A percentile compares a stretch with the other conserved stretches of the same genome.
Evolutionary conservation across 1,284 basidiomycete species (phyloP).

Genomic region (Fistulinella cinereoalba): DNA sequence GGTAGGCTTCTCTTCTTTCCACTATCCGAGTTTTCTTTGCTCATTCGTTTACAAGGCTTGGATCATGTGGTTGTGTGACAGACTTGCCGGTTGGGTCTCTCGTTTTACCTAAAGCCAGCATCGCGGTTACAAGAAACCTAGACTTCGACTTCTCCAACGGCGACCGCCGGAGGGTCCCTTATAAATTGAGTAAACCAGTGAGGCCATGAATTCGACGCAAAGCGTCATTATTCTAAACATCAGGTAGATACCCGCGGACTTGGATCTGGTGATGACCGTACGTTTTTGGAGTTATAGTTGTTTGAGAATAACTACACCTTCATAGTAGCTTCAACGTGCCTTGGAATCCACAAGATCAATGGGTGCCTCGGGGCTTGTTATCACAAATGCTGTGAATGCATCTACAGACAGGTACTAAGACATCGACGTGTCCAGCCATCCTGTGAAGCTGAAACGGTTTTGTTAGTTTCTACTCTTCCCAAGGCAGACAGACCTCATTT

Average conservation of each 20-base stretch:
- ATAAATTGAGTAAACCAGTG: slow-evolving; percentile 70
- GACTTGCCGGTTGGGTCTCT: slow-evolving; percentile 72
- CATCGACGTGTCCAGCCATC: slow-evolving; percentile 1
- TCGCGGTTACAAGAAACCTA: slow-evolving; percentile 71
- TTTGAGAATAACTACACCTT: slow-evolving; percentile 7
- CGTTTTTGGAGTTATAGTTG: slow-evolving; percentile 14
- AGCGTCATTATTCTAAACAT: slow-evolving; percentile 2
- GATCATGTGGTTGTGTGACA: slow-evolving; percentile 76
- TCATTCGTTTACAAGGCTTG: slow-evolving; percentile 47
- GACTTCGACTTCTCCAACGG: slow-evolving; percentile 67
- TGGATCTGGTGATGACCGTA: slow-evolving; percentile 49
- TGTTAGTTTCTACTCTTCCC: slow-evolving; percentile 78
- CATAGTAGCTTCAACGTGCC: slow-evolving; percentile 45
- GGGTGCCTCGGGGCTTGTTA: slow-evolving; percentile 37
- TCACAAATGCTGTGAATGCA: slow-evolving; percentile 59
- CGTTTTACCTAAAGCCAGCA: slow-evolving; percentile 65
- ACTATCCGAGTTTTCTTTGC: not conserved
- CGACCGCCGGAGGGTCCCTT: slow-evolving; percentile 49
- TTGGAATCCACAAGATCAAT: slow-evolving; percentile 46
- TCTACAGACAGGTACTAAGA: slow-evolving; percentile 66
- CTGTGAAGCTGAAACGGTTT: slow-evolving; percentile 6
- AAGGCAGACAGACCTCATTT: slow-evolving; percentile 79
- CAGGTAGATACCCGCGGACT: slow-evolving; percentile 52
- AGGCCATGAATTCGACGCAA: slow-evolving; percentile 18
- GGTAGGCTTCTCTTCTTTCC: slow-evolving; percentile 41